Evolutionary conservation across 768 basidiomycete genomes (phyloP).

Genomic region (Mycena polygramma): DNA sequence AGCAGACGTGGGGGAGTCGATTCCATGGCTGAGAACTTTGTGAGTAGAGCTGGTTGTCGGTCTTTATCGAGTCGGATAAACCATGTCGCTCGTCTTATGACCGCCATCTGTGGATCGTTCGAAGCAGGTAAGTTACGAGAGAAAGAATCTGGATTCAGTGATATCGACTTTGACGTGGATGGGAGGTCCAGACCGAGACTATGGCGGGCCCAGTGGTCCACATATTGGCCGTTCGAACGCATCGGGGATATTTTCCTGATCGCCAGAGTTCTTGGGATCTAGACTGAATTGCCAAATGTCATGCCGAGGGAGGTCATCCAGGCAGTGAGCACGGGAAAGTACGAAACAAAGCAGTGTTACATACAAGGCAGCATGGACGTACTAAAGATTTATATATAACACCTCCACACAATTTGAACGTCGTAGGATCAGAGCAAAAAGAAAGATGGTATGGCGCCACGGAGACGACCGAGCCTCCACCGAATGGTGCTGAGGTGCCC

Average conservation of each 20-base stretch:
- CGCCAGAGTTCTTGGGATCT: too few relatives aligned
- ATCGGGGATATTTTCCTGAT: background rate
- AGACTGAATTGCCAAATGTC: too few relatives aligned
- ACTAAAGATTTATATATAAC: too few relatives aligned
- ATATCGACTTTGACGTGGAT: background rate
- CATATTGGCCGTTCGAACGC: background rate
- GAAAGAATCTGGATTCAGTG: background rate
- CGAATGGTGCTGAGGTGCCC: slow-evolving; percentile 27
- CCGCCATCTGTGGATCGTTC: too few relatives aligned
- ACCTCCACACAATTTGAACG: too few relatives aligned
- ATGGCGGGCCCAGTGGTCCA: background rate
- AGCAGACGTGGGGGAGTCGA: background rate
- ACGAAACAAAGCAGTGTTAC: background rate
- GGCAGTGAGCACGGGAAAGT: background rate
- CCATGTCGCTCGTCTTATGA: background rate
- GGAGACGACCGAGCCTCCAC: slow-evolving; percentile 27
- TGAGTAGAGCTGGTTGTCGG: too few relatives aligned
- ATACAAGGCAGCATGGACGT: background rate
- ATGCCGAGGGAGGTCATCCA: too few relatives aligned
- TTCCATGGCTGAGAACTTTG: background rate
- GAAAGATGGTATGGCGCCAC: slow-evolving; percentile 23
- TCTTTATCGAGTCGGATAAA: too few relatives aligned
- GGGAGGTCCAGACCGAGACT: background rate
- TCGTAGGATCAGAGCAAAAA: slow-evolving; percentile 25
- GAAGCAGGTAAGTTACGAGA: background rate